Percentiles rank a stretch among this genome's conserved stretches.
phyloP scores from a whole-genome alignment of 139 green algal genomes.

The Coelastrella sp. region DNA sequence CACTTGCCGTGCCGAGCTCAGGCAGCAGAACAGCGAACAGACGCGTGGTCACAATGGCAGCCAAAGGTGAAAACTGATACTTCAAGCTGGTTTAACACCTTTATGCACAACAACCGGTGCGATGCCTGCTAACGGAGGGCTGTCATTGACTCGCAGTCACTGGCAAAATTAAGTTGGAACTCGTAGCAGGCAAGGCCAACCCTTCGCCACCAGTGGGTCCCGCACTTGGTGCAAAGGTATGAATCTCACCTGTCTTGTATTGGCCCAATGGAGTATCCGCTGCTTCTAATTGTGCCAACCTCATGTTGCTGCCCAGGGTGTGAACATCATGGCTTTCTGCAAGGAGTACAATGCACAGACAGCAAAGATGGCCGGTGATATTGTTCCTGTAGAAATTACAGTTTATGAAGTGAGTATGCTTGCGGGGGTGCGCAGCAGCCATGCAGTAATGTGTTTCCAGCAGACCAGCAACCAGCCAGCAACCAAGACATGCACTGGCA shows the following conservation, averaged over 20 bases:
- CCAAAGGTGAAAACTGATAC: too few species aligned
- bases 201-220: conserved; percentile 97
- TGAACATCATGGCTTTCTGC: conserved; percentile 99
- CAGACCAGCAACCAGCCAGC: too few species aligned
- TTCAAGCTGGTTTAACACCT: too few species aligned
- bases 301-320: conserved; percentile 78
- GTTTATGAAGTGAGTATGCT: conserved; percentile 91
- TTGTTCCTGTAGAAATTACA: conserved; percentile 99
- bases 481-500: too few species aligned
- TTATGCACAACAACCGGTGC: too few species aligned
- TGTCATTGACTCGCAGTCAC: conserved; percentile 68
- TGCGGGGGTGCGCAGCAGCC: neutral
- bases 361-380: conserved; percentile 92
- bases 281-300: neutral
- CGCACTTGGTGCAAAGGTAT: conserved; percentile 95
- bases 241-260: too few species aligned
- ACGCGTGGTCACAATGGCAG: conserved; percentile 43
- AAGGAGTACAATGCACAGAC: conserved; percentile 99
- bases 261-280: neutral
- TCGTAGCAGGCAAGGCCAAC: conserved; percentile 98
- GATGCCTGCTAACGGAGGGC: neutral
- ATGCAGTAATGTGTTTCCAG: neutral
- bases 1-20: conserved; percentile 16
- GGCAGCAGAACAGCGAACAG: conserved; percentile 32
- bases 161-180: conserved; percentile 97